Base-by-base conservation (phyloP, 331 rosid genomes). In the Telfairia occidentalis region DNA sequence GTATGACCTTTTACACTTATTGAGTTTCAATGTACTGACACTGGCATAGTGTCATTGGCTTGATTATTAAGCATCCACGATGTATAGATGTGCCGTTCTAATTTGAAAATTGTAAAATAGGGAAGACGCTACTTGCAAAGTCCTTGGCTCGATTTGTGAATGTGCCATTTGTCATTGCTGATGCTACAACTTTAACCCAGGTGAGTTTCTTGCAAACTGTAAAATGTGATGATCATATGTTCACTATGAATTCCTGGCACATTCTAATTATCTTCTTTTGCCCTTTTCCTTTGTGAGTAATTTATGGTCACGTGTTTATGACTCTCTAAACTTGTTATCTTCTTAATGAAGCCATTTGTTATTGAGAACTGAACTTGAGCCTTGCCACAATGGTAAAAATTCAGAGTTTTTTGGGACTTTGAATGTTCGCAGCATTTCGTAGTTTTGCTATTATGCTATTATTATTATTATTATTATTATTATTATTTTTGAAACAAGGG, bases 151-250 rank as follows among this genome's bases (percentile, higher is more conserved):
- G 96, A 21, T 91, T 89, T 79, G 98, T 94, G 87, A 94, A 94
- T 82, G 98, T 94, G 76, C 98, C 98, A 7, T 91, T 94, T 82
- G 96, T 94, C 82, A 89, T 94, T 79, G 89, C 97, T 38, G 98
- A 94, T 83, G 98, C 98, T 30, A 94, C 98, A 80, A 94, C 92
- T 76, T 88, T 94, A 85, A 94, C 98, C 57, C 98, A 94, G 96
- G 98, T 87, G 45, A 85, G 85, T 84, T 75, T 48, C 52, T 73
- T 30, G 76, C 21, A 15, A 59, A 59, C 23, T 0, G 2, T 59
- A 29, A 29, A 11, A 57, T 28, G 12, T 37, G 73, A 65, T 38
- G 46, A 4, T 65, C 10, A 0, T 65, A n/a, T 63, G 71, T 63
- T 9, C 19, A 32, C 48, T 9, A 19, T 63, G 48, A 35, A 35